phyloP scores from a whole-genome alignment of 1,139 yeast genomes.

The Hyphopichia khmerensis region DNA sequence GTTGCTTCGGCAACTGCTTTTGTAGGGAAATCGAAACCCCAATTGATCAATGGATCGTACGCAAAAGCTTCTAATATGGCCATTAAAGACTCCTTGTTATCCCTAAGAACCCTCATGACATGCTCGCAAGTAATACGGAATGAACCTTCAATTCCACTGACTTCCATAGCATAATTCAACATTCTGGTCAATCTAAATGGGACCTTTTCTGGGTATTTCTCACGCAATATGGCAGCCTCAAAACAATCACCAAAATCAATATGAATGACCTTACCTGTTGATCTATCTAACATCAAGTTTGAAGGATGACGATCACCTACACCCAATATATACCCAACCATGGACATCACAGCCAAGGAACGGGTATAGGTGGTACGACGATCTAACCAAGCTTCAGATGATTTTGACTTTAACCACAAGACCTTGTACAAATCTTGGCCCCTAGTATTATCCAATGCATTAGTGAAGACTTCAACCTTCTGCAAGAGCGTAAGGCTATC shows the following conservation, averaged over 20 bases:
- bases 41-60: slow-evolving; percentile 94
- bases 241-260: slow-evolving; percentile 99
- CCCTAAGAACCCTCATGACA: slow-evolving; percentile 92
- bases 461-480: slow-evolving; percentile 94
- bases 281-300: slow-evolving; percentile 89
- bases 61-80: slow-evolving; percentile 99
- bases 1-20: slow-evolving; percentile 73
- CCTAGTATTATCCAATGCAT: slow-evolving; percentile 91
- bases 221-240: slow-evolving; percentile 95
- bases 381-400: slow-evolving; percentile 97
- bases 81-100: slow-evolving; percentile 93
- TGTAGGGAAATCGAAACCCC: slow-evolving; percentile 96
- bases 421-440: slow-evolving; percentile 97
- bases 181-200: slow-evolving; percentile 96
- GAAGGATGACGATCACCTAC: slow-evolving; percentile 98
- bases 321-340: slow-evolving; percentile 96
- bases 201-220: slow-evolving; percentile 96
- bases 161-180: slow-evolving; percentile 99
- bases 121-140: slow-evolving; percentile 96
- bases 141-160: slow-evolving; percentile 97
- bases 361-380: slow-evolving; percentile 95
- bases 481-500: slow-evolving; percentile 85
- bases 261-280: slow-evolving; percentile 93
- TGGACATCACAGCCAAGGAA: slow-evolving; percentile 96
- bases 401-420: slow-evolving; percentile 91